Evolutionary conservation across 176 grass and related monocot species (phyloP).

Genomic region (Triticum timopheevii): DNA sequence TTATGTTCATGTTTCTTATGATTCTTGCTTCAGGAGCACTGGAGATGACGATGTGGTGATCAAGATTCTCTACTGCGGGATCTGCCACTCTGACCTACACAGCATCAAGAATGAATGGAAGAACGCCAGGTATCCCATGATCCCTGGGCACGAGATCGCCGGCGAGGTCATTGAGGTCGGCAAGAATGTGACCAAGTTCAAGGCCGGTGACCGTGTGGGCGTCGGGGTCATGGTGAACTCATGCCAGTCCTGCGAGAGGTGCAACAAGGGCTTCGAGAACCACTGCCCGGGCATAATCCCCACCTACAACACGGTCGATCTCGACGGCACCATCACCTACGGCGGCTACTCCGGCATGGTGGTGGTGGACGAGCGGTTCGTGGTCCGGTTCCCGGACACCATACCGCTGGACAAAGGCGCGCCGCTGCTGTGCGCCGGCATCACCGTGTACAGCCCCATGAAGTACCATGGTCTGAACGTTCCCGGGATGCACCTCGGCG

Average conservation of each 20-base stretch:
- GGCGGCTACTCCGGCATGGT: slow-evolving; percentile 64
- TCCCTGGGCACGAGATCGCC: slow-evolving; percentile 86
- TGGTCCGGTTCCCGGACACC: slow-evolving; percentile 52
- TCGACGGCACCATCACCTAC: slow-evolving; percentile 50
- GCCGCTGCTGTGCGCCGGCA: slow-evolving; percentile 68
- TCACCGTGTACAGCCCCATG: slow-evolving; percentile 74
- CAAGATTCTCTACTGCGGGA: slow-evolving; percentile 73
- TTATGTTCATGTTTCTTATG: not conserved
- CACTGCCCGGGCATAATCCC: slow-evolving; percentile 19
- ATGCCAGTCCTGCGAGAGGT: slow-evolving; percentile 53
- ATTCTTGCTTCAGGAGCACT: slow-evolving; percentile 45
- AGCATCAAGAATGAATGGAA: slow-evolving; percentile 74
- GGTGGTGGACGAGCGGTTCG: slow-evolving; percentile 59
- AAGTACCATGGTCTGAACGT: slow-evolving; percentile 46
- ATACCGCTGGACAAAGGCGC: slow-evolving; percentile 63
- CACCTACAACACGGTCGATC: slow-evolving; percentile 63
- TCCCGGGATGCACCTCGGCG: slow-evolving; percentile 52
- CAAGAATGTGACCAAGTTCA: slow-evolving; percentile 52
- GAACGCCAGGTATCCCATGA: slow-evolving; percentile 49
- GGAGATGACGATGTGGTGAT: slow-evolving; percentile 76
- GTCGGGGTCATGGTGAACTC: slow-evolving; percentile 71
- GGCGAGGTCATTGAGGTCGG: slow-evolving; percentile 62
- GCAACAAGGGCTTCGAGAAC: slow-evolving; percentile 56
- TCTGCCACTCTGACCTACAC: slow-evolving; percentile 85
- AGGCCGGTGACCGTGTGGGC: slow-evolving; percentile 61